These are phyloP conservation scores for Colletotrichum ledebouriae DNA, from an alignment of 2,329 filamentous ascomycete genomes.

Conservation along the genomic window DNA sequence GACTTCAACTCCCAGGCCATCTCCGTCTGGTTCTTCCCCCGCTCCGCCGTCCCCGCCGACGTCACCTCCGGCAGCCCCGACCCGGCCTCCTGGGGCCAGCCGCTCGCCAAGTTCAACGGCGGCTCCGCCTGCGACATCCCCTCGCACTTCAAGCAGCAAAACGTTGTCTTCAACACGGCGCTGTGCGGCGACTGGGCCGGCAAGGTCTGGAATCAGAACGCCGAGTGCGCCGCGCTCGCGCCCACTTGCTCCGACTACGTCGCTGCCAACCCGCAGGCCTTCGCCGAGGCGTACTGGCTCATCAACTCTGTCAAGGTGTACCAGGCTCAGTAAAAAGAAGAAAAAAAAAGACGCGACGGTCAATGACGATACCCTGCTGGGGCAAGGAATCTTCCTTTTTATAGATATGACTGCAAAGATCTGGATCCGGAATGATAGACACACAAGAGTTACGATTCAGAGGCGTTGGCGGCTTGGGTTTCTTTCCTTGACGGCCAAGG, in stretches of 20 bases:
- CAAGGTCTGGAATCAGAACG: slow-evolving; percentile 70
- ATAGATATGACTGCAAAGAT: slow-evolving; percentile 7
- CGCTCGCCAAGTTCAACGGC: slow-evolving; percentile 76
- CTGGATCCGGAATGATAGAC: slow-evolving; percentile 3
- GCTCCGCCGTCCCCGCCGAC: slow-evolving; percentile 73
- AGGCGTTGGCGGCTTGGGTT: slow-evolving; percentile 34
- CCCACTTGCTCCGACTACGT: slow-evolving; percentile 80
- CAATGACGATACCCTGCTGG: not conserved
- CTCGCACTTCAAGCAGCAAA: slow-evolving; percentile 76
- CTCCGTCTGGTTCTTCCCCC: slow-evolving; percentile 85
- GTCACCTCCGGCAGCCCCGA: slow-evolving; percentile 71
- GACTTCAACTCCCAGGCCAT: slow-evolving; percentile 83
- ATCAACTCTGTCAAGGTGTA: slow-evolving; percentile 80
- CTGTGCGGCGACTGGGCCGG: slow-evolving; percentile 94
- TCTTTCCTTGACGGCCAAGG: not conserved
- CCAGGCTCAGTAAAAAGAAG: slow-evolving; percentile 46
- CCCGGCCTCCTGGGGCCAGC: slow-evolving; percentile 76
- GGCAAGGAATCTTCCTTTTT: not conserved
- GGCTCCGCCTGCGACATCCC: slow-evolving; percentile 79
- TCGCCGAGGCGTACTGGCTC: slow-evolving; percentile 81
- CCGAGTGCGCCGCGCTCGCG: slow-evolving; percentile 71
- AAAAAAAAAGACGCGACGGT: not conserved
- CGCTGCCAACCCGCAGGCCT: slow-evolving; percentile 75
- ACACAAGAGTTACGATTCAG: not conserved
- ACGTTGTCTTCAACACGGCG: slow-evolving; percentile 84